Evolutionary conservation across 176 grass and related monocot species (phyloP).

Genomic region (Triticum turgidum): DNA sequence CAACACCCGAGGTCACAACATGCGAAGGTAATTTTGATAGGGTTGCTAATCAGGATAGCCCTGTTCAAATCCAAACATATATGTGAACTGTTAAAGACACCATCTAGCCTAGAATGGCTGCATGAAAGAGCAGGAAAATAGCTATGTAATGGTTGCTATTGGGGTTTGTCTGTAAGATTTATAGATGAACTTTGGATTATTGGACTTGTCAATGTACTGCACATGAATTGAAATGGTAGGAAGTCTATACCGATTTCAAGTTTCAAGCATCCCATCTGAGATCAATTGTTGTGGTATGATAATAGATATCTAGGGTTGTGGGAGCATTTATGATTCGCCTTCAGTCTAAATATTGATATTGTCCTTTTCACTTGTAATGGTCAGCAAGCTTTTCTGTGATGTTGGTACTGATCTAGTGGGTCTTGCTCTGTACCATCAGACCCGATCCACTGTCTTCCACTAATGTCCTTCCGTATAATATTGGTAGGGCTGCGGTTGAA

Average conservation of each 20-base stretch:
- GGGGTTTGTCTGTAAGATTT: background rate
- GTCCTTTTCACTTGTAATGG: background rate
- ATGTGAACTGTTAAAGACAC: background rate
- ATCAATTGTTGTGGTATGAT: background rate
- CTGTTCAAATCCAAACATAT: background rate
- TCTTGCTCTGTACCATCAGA: background rate
- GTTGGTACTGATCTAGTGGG: background rate
- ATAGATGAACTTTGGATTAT: background rate
- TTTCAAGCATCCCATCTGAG: background rate
- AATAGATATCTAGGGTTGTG: background rate
- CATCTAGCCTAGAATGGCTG: background rate
- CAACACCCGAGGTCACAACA: background rate
- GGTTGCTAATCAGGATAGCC: background rate
- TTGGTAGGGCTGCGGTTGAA: conserved; percentile 76
- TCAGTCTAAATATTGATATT: background rate
- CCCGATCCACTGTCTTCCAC: conserved; percentile 7
- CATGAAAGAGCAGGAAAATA: background rate
- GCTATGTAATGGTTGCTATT: background rate
- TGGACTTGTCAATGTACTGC: background rate
- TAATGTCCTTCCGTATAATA: conserved; percentile 20
- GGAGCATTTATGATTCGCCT: background rate
- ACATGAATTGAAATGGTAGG: background rate
- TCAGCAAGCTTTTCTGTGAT: background rate
- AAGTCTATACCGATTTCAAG: background rate
- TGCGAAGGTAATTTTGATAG: background rate